Conservation (phyloP, 495 filamentous ascomycete genomes). For the Penicillium bialowiezense region DNA sequence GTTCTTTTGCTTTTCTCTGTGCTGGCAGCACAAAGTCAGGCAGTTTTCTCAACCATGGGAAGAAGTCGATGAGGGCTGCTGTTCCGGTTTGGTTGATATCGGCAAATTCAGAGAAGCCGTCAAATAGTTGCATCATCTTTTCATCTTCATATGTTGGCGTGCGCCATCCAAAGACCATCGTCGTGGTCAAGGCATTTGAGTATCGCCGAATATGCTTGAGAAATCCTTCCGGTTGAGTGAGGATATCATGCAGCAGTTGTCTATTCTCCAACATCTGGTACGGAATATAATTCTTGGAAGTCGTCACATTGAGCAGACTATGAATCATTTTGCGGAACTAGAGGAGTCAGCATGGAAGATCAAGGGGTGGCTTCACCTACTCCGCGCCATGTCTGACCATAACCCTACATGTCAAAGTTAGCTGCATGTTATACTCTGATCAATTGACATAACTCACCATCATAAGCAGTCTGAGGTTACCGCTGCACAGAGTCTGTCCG, state of each 20-base stretch:
- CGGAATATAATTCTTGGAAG: constrained; percentile 33
- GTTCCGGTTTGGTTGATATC: constrained; percentile 39
- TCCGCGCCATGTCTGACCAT: constrained; percentile 29
- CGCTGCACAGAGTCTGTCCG: constrained; percentile 34
- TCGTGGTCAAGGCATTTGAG: constrained; percentile 52
- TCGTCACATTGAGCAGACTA: constrained; percentile 27
- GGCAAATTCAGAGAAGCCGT: constrained; percentile 50
- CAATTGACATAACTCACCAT: constrained; percentile 22
- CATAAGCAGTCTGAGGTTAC: constrained; percentile 27
- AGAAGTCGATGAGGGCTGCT: constrained; percentile 30
- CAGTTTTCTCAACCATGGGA: constrained; percentile 26
- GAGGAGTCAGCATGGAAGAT: not conserved
- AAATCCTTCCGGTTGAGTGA: constrained; percentile 35
- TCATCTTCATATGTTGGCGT: constrained; percentile 45
- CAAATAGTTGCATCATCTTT: constrained; percentile 51
- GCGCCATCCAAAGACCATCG: constrained; percentile 55
- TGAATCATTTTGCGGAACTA: constrained; percentile 37
- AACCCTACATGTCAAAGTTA: constrained; percentile 8
- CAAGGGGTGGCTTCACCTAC: not conserved
- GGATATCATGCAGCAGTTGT: constrained; percentile 25
- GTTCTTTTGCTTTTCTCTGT: constrained; percentile 36
- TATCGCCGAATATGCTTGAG: constrained; percentile 53
- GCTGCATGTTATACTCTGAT: not conserved
- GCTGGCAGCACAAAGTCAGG: constrained; percentile 27
- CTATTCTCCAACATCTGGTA: constrained; percentile 42